phyloP scores from a whole-genome alignment of 2,329 filamentous ascomycete genomes.

The Colletotrichum sojae region DNA sequence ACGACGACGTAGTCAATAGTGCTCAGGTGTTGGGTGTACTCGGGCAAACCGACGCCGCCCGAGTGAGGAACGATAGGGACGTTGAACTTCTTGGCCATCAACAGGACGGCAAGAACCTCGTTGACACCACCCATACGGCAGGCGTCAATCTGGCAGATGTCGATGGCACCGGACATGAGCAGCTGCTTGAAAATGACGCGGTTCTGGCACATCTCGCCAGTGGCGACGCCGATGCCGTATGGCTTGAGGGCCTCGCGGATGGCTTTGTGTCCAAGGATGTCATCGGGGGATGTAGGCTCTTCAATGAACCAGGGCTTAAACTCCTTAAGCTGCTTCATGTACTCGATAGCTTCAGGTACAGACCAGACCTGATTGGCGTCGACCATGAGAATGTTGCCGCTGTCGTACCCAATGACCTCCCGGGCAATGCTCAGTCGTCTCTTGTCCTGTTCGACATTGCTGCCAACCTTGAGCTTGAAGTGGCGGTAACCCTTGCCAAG shows the following conservation, averaged over 20 bases:
- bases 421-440: conserved; percentile 80
- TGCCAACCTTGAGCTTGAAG: conserved; percentile 94
- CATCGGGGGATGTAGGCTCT: conserved; percentile 91
- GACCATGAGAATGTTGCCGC: conserved; percentile 89
- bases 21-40: conserved; percentile 93
- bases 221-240: conserved; percentile 85
- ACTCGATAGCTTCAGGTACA: conserved; percentile 88
- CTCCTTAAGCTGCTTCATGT: conserved; percentile 85
- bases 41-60: conserved; percentile 89
- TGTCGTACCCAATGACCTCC: conserved; percentile 85
- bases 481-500: conserved; percentile 83
- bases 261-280: conserved; percentile 89
- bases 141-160: conserved; percentile 91
- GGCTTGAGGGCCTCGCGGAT: conserved; percentile 85
- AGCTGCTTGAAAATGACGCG: conserved; percentile 95
- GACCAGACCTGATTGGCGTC: conserved; percentile 96
- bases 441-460: conserved; percentile 79
- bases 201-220: conserved; percentile 97
- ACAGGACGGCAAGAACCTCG: conserved; percentile 89
- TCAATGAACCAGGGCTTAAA: conserved; percentile 97
- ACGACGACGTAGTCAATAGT: conserved; percentile 95
- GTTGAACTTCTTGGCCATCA: conserved; percentile 84
- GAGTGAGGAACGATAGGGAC: conserved; percentile 91
- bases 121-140: conserved; percentile 93
- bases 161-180: conserved; percentile 83